Conservation (phyloP, 2,329 filamentous ascomycete genomes). For the Parastagonospora nodorum region DNA sequence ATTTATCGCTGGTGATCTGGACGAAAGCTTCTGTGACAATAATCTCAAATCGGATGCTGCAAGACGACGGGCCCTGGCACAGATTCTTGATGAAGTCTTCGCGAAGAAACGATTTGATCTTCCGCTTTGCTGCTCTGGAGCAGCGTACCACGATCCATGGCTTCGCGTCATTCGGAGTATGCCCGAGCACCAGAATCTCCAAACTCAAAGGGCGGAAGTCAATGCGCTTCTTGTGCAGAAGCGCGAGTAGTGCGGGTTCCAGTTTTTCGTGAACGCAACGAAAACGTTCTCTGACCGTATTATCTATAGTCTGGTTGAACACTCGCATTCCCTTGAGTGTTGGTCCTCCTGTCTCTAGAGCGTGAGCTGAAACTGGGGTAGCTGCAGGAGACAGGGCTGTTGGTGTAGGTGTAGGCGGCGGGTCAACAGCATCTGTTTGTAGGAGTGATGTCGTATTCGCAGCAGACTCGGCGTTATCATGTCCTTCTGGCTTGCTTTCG, state of each 20-base stretch:
- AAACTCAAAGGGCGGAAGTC: not conserved
- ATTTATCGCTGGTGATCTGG: not conserved
- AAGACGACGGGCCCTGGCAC: slow-evolving; percentile 1
- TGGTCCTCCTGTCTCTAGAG: not conserved
- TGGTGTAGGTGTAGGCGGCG: no score
- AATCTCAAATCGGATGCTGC: slow-evolving; percentile 4
- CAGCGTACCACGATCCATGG: slow-evolving; percentile 12
- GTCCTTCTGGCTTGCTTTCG: no score
- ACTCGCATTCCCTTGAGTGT: not conserved
- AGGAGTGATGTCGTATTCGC: no score
- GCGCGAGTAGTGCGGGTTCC: slow-evolving; percentile 1
- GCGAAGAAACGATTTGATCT: slow-evolving; percentile 5
- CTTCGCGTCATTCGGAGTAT: not conserved
- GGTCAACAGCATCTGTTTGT: no score
- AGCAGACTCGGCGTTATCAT: no score
- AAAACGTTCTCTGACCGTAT: not conserved
- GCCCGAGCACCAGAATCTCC: slow-evolving; percentile 1
- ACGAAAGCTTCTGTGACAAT: not conserved
- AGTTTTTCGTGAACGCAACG: not conserved
- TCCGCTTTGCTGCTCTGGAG: not conserved
- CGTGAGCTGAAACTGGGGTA: no score
- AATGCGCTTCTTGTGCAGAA: slow-evolving; percentile 1
- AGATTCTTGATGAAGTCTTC: not conserved
- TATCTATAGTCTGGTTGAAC: not conserved
- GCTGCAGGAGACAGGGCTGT: no score